Evolutionary conservation across 306 rosid genomes (phyloP).

Genomic region (Mimosa pudica): DNA sequence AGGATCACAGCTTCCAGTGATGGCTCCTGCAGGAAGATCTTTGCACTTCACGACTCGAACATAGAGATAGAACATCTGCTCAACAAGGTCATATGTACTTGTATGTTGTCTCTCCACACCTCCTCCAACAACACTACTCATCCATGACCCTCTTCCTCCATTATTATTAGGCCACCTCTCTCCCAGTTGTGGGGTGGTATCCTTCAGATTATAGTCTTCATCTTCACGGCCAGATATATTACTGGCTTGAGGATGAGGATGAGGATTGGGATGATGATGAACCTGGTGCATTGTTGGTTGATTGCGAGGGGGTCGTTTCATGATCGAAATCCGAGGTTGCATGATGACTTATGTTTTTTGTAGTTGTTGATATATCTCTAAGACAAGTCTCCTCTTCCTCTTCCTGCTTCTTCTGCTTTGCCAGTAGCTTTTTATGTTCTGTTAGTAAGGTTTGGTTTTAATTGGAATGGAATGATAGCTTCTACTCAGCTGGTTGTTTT

Average conservation of each 20-base stretch:
- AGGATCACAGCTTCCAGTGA: conserved; percentile 82
- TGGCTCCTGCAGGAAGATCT: conserved; percentile 67
- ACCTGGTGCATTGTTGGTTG: conserved; percentile 40
- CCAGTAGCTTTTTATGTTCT: conserved; percentile 11
- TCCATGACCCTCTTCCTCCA: conserved; percentile 71
- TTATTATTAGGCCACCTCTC: conserved; percentile 75
- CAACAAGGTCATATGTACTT: conserved; percentile 85
- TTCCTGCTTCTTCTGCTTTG: too few relatives aligned
- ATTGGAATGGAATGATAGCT: conserved; percentile 48
- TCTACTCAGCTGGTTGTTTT: conserved; percentile 50
- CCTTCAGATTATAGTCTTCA: conserved; percentile 62
- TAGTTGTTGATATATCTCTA: conserved; percentile 32
- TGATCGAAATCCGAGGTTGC: conserved; percentile 54
- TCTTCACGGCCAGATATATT: conserved; percentile 42
- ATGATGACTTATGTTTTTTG: conserved; percentile 53
- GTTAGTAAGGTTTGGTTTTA: conserved; percentile 40
- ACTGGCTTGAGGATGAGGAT: conserved; percentile 27
- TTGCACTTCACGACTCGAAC: conserved; percentile 80
- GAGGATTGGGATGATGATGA: conserved; percentile 20
- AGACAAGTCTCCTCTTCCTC: background rate
- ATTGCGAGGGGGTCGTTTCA: conserved; percentile 55
- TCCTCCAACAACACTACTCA: conserved; percentile 60
- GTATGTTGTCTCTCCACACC: conserved; percentile 61
- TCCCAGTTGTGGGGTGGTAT: conserved; percentile 81
- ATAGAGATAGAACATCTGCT: conserved; percentile 81